Conservation (phyloP, 331 rosid genomes). For the Acacia concinna region DNA sequence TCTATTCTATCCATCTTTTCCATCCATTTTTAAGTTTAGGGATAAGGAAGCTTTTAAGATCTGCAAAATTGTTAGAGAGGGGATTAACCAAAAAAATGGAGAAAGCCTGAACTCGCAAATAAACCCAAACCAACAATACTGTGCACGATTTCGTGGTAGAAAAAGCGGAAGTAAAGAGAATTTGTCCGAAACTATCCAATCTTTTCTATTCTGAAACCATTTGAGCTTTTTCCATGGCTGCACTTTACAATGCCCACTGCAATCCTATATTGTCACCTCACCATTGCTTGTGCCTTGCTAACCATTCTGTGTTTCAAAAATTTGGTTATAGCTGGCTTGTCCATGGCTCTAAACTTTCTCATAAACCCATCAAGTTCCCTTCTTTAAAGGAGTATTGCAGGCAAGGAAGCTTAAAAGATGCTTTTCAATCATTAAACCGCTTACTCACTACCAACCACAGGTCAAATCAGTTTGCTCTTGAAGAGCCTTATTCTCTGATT, state of each 20-base stretch:
- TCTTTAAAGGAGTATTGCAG: conserved; percentile 33
- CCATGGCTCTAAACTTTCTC: conserved; percentile 26
- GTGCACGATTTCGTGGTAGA: no score
- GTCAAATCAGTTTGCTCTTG: conserved; percentile 28
- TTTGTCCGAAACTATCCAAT: background rate
- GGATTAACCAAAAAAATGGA: no score
- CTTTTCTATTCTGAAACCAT: conserved; percentile 3
- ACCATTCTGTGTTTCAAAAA: conserved; percentile 23
- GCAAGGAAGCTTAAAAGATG: conserved; percentile 40
- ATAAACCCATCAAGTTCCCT: conserved; percentile 29
- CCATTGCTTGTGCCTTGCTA: conserved; percentile 6
- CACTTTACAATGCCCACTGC: conserved; percentile 39
- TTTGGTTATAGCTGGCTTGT: conserved; percentile 17
- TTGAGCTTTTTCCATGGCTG: conserved; percentile 26
- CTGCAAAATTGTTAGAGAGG: background rate
- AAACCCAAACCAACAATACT: no score
- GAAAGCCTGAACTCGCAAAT: no score
- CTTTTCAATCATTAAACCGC: conserved; percentile 42
- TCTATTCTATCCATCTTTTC: background rate
- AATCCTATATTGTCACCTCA: conserved; percentile 22
- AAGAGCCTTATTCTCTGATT: conserved; percentile 55
- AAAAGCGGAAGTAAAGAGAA: no score
- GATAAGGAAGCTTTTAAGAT: background rate
- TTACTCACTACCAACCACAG: conserved; percentile 24
- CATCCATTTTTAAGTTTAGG: background rate